Evolutionary conservation across 345 rosid species (phyloP).

Genomic region (Gossypium bickii): DNA sequence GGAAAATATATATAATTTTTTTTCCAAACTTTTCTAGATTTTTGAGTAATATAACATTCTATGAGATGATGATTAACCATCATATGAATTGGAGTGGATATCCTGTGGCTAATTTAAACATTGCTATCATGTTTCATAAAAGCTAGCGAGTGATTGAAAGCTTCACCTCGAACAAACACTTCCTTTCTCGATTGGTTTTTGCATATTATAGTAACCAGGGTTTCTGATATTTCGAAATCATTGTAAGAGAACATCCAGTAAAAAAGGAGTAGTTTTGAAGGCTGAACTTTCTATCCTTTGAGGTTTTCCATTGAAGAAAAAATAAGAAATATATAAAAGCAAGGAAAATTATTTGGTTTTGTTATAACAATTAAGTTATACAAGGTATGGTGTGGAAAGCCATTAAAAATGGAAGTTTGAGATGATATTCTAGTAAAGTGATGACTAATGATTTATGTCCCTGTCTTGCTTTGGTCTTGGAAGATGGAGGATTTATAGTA

Average conservation of each 20-base stretch:
- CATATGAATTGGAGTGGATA: constrained; percentile 36
- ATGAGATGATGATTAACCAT: constrained; percentile 51
- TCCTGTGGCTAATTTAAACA: constrained; percentile 19
- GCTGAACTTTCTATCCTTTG: not conserved
- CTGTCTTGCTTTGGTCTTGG: too few species aligned
- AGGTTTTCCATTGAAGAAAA: not conserved
- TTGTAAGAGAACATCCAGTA: constrained; percentile 1
- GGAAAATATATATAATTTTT: not conserved
- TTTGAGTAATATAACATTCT: constrained; percentile 24
- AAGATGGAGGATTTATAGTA: too few species aligned
- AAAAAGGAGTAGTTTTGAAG: not conserved
- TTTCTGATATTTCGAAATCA: constrained; percentile 13
- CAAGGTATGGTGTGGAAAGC: too few species aligned
- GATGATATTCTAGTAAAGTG: too few species aligned
- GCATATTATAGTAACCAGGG: constrained; percentile 1
- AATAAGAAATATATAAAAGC: not conserved
- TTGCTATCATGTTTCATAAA: constrained; percentile 15
- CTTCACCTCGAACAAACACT: not conserved
- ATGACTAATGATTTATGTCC: too few species aligned
- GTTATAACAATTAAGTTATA: too few species aligned
- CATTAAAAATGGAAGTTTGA: too few species aligned
- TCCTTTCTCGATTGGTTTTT: not conserved
- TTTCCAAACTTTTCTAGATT: constrained; percentile 11
- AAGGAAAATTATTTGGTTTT: too few species aligned
- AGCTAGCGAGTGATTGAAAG: constrained; percentile 3